Evolutionary conservation across 129 eudicot species (phyloP).

Genomic region (Saussurea involucrata): DNA sequence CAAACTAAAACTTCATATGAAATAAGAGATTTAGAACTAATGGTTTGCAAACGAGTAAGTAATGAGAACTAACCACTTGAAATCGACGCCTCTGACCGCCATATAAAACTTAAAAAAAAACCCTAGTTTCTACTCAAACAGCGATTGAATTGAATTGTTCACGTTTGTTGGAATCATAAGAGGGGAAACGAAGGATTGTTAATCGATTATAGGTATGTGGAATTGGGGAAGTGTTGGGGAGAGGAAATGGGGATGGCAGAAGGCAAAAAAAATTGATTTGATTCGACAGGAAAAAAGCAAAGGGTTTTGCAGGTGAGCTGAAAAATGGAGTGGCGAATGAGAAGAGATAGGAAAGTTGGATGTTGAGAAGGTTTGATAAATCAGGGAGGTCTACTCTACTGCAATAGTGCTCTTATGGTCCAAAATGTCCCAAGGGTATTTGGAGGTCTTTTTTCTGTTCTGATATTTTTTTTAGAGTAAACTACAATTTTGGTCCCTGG

Average conservation of each 20-base stretch:
- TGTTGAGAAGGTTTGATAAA: background rate
- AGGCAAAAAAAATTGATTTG: background rate
- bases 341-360: background rate
- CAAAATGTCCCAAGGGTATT: background rate
- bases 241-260: slow-evolving; percentile 11
- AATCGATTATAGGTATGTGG: background rate
- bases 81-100: slow-evolving; percentile 75
- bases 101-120: slow-evolving; percentile 18
- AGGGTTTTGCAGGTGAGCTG: slow-evolving; percentile 17
- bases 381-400: background rate
- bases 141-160: background rate
- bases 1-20: background rate
- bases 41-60: background rate
- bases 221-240: slow-evolving; percentile 12
- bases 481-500: no score
- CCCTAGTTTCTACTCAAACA: slow-evolving; percentile 20
- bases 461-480: no score
- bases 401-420: slow-evolving; percentile 1
- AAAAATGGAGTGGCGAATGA: slow-evolving; percentile 7
- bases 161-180: background rate
- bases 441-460: background rate
- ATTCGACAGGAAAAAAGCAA: background rate
- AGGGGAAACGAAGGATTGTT: background rate
- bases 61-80: slow-evolving; percentile 54
- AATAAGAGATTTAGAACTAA: background rate